These are phyloP conservation scores for Penicillium verhagenii DNA, from an alignment of 495 filamentous ascomycete species.

Conservation along the genomic window DNA sequence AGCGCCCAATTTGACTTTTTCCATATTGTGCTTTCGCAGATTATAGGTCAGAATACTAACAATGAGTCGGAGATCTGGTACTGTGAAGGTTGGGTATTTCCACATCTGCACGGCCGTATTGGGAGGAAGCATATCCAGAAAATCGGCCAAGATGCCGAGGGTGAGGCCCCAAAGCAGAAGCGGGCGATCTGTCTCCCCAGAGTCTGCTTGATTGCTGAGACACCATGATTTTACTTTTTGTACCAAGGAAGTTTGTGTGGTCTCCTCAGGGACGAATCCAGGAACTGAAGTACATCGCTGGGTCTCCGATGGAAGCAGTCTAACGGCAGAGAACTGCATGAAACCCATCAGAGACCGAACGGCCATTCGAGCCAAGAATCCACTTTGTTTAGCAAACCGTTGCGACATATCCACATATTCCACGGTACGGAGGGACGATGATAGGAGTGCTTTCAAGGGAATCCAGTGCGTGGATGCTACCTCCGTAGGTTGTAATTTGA, in stretches of 20 bases:
- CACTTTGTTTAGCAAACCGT: slow-evolving; percentile 54
- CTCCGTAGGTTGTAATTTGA: slow-evolving; percentile 69
- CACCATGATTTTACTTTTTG: slow-evolving; percentile 32
- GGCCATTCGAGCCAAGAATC: slow-evolving; percentile 49
- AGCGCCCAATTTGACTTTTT: slow-evolving; percentile 37
- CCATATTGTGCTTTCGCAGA: slow-evolving; percentile 57
- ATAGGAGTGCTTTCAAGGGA: slow-evolving; percentile 61
- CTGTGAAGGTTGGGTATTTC: slow-evolving; percentile 73
- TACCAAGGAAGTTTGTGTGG: slow-evolving; percentile 14
- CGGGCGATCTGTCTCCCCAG: slow-evolving; percentile 37
- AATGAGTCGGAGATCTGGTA: slow-evolving; percentile 59
- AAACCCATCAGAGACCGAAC: slow-evolving; percentile 58
- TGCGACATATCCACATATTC: slow-evolving; percentile 66
- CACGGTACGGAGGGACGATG: slow-evolving; percentile 59
- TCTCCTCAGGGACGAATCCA: slow-evolving; percentile 41
- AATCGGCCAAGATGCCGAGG: slow-evolving; percentile 68
- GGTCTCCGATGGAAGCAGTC: slow-evolving; percentile 61
- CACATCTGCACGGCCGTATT: slow-evolving; percentile 61
- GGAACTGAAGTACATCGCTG: slow-evolving; percentile 52
- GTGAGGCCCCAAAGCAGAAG: slow-evolving; percentile 77
- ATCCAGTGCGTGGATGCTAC: slow-evolving; percentile 79
- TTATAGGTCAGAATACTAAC: slow-evolving; percentile 60
- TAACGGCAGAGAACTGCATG: slow-evolving; percentile 72
- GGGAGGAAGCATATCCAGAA: slow-evolving; percentile 67
- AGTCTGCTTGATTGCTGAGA: slow-evolving; percentile 32